These are phyloP conservation scores for Boletus sp. DNA, from an alignment of 1,284 basidiomycete genomes.

Conservation along the genomic window DNA sequence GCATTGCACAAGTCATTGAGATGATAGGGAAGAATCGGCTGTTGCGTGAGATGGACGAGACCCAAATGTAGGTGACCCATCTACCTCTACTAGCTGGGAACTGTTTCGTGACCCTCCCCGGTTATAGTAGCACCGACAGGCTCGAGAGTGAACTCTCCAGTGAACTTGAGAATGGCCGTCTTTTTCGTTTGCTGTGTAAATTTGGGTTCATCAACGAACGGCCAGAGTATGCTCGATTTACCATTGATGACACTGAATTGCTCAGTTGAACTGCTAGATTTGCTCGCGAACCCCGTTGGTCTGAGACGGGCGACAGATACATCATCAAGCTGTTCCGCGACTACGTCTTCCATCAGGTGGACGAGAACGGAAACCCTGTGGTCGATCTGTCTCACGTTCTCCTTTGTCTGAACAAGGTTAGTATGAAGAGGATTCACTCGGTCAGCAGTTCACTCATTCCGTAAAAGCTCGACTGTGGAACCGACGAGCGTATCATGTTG, in stretches of 20 bases:
- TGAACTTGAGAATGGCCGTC: conserved; percentile 95
- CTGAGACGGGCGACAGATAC: conserved; percentile 97
- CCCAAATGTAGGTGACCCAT: conserved; percentile 62
- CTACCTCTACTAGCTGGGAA: neutral
- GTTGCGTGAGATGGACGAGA: conserved; percentile 83
- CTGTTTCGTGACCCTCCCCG: conserved; percentile 3
- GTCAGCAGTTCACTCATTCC: conserved; percentile 1
- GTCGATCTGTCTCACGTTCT: conserved; percentile 93
- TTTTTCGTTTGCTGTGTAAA: conserved; percentile 93
- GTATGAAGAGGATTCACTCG: conserved; percentile 15
- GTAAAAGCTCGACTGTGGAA: conserved; percentile 83
- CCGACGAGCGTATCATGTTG: conserved; percentile 94
- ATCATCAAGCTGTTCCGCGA: conserved; percentile 99
- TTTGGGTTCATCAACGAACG: conserved; percentile 99
- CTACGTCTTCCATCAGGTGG: conserved; percentile 97
- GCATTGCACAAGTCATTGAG: conserved; percentile 78
- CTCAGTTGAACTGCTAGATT: conserved; percentile 60
- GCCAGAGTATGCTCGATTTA: conserved; percentile 74
- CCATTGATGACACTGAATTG: neutral
- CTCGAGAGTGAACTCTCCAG: conserved; percentile 85
- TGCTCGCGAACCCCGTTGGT: conserved; percentile 94
- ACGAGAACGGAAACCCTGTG: conserved; percentile 88
- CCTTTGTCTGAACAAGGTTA: conserved; percentile 87
- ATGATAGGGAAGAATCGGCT: conserved; percentile 74
- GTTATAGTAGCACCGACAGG: conserved; percentile 71